Conservation (phyloP, 192 early-diverging fungal species). For the Coemansia sp. region DNA sequence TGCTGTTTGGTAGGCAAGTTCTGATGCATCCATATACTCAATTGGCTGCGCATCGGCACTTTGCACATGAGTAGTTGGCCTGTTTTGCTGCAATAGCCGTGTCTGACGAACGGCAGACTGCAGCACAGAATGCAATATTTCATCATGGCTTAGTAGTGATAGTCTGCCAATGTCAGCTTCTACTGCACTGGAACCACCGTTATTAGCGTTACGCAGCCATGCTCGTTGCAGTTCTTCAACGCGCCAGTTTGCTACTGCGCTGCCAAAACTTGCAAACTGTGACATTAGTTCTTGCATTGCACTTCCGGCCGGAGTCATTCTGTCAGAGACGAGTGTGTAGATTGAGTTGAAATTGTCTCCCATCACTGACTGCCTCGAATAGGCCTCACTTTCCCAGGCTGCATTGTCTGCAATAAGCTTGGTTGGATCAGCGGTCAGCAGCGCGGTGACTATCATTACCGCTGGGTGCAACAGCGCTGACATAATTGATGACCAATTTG, state of each 20-base stretch:
- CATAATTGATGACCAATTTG: constrained; percentile 22
- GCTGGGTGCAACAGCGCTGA: constrained; percentile 24
- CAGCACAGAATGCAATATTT: constrained; percentile 15
- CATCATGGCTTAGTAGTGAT: not conserved
- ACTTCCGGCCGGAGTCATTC: constrained; percentile 24
- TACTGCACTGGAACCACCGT: not conserved
- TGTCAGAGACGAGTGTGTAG: constrained; percentile 35
- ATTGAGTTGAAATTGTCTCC: constrained; percentile 15
- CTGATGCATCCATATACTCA: not conserved
- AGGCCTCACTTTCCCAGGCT: constrained; percentile 28
- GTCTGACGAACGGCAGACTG: constrained; percentile 16
- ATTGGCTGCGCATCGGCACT: not conserved
- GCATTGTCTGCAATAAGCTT: constrained; percentile 23
- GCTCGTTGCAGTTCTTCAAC: not conserved
- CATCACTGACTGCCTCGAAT: constrained; percentile 15
- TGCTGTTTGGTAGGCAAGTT: not conserved
- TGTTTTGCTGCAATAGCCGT: not conserved
- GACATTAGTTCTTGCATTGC: constrained; percentile 20
- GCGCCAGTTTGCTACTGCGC: not conserved
- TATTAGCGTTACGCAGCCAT: not conserved
- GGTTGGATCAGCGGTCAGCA: constrained; percentile 25
- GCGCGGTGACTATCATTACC: not conserved
- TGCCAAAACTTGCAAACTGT: constrained; percentile 13
- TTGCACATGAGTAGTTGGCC: not conserved
- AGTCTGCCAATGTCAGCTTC: not conserved